These are phyloP conservation scores for Fomitopsis betulina DNA, from an alignment of 1,284 basidiomycete species.

Conservation along the genomic window DNA sequence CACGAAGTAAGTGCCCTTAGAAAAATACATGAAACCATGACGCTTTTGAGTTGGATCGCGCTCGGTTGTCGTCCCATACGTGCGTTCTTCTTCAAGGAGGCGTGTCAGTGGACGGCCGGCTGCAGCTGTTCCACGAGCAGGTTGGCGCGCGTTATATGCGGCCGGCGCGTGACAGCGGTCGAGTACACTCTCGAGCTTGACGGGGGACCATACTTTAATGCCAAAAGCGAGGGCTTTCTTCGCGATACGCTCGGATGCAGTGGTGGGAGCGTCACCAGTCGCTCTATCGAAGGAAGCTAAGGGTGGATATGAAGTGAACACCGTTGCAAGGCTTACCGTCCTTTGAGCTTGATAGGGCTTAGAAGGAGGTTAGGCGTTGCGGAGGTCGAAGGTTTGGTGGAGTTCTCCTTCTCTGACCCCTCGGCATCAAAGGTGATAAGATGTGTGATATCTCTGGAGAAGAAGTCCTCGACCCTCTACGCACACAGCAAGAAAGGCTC, in stretches of 20 bases:
- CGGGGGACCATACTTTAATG: constrained; percentile 87
- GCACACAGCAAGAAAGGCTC: background rate
- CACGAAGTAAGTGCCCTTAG: constrained; percentile 74
- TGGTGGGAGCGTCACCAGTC: constrained; percentile 15
- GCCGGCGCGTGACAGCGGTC: constrained; percentile 50
- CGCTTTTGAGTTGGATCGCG: constrained; percentile 87
- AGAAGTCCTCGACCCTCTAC: constrained; percentile 82
- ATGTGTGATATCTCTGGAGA: constrained; percentile 82
- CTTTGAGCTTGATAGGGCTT: constrained; percentile 63
- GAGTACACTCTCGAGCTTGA: constrained; percentile 71
- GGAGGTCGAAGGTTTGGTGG: constrained; percentile 25
- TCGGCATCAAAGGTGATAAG: constrained; percentile 60
- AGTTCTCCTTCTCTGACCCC: constrained; percentile 64
- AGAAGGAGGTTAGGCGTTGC: constrained; percentile 33
- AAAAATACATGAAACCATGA: constrained; percentile 89
- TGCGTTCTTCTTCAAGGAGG: constrained; percentile 83
- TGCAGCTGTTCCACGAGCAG: constrained; percentile 18
- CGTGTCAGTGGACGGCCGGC: constrained; percentile 45
- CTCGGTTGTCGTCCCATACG: constrained; percentile 86
- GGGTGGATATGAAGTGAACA: background rate
- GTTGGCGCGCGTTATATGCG: constrained; percentile 21
- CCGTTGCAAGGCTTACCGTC: constrained; percentile 41
- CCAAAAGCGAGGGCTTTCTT: constrained; percentile 73
- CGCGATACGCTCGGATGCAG: constrained; percentile 46
- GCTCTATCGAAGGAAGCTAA: constrained; percentile 4